These are phyloP conservation scores for Zasmidium angulare DNA, from an alignment of 2,329 filamentous ascomycete genomes.

Conservation along the genomic window DNA sequence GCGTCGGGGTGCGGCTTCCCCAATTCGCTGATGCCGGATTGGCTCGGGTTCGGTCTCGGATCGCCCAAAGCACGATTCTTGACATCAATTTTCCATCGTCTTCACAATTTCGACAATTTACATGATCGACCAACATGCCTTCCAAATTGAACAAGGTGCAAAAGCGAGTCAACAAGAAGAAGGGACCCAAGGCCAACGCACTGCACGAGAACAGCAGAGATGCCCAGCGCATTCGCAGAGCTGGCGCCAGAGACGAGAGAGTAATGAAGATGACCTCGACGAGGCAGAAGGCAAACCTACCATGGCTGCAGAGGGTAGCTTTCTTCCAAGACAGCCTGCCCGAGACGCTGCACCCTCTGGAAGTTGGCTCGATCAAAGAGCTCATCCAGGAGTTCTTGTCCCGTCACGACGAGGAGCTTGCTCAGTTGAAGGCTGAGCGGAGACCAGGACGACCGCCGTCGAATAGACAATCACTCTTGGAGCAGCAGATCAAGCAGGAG, in stretches of 20 bases:
- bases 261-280: conserved; percentile 70
- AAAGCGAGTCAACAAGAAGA: conserved; percentile 92
- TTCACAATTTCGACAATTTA: not conserved
- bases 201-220: conserved; percentile 89
- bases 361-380: conserved; percentile 57
- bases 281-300: conserved; percentile 67
- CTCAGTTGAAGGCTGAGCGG: conserved; percentile 64
- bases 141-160: conserved; percentile 74
- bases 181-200: conserved; percentile 70
- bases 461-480: conserved; percentile 73
- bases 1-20: conserved; percentile 2
- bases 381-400: conserved; percentile 50
- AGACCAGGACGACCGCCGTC: conserved; percentile 77
- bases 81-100: conserved; percentile 7
- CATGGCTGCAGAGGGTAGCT: conserved; percentile 62
- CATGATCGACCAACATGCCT: conserved; percentile 63
- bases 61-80: not conserved
- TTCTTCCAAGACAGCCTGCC: conserved; percentile 63
- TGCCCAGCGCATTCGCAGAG: conserved; percentile 75
- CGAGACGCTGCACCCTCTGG: conserved; percentile 47
- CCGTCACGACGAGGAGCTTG: conserved; percentile 70
- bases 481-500: conserved; percentile 68
- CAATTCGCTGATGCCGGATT: no score
- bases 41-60: not conserved
- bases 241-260: conserved; percentile 77